Conservation (phyloP, 768 basidiomycete genomes). For the Hortiboletus flavorubellus region DNA sequence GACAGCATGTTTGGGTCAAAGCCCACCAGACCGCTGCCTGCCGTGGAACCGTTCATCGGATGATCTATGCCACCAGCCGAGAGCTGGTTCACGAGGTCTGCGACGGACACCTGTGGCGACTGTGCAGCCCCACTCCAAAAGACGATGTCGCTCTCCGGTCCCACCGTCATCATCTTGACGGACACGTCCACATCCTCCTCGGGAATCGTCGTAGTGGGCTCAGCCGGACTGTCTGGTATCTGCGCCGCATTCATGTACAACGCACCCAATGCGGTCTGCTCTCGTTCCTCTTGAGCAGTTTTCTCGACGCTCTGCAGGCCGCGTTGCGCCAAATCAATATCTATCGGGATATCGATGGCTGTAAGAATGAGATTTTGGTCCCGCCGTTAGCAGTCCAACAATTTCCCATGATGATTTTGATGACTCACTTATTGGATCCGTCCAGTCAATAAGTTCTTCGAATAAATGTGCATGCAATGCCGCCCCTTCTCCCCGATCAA, state of each 20-base stretch:
- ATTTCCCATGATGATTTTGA: conserved; percentile 10
- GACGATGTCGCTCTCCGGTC: conserved; percentile 60
- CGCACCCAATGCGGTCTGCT: conserved; percentile 72
- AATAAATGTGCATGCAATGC: conserved; percentile 79
- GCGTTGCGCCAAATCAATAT: conserved; percentile 50
- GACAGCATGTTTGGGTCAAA: conserved; percentile 43
- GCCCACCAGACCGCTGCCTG: conserved; percentile 32
- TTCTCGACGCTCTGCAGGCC: conserved; percentile 72
- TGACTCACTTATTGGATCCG: conserved; percentile 73
- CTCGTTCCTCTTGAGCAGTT: conserved; percentile 68
- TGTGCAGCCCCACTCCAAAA: conserved; percentile 54
- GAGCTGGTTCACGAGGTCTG: conserved; percentile 67
- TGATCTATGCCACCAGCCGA: conserved; percentile 43
- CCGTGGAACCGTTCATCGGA: conserved; percentile 35
- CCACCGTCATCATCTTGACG: conserved; percentile 63
- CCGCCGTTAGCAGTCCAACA: conserved; percentile 22
- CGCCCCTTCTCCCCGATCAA: conserved; percentile 86
- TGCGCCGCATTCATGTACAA: conserved; percentile 67
- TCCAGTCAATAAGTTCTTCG: conserved; percentile 86
- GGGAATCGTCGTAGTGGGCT: conserved; percentile 54
- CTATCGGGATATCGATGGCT: conserved; percentile 65
- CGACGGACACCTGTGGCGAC: conserved; percentile 46
- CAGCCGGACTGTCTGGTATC: conserved; percentile 77
- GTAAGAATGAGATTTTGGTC: conserved; percentile 1
- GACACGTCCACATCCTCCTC: conserved; percentile 70